Percentiles rank a stretch among this genome's conserved stretches.
phyloP scores from a whole-genome alignment of 1,139 yeast genomes.

The Zygotorulaspora mrakii region DNA sequence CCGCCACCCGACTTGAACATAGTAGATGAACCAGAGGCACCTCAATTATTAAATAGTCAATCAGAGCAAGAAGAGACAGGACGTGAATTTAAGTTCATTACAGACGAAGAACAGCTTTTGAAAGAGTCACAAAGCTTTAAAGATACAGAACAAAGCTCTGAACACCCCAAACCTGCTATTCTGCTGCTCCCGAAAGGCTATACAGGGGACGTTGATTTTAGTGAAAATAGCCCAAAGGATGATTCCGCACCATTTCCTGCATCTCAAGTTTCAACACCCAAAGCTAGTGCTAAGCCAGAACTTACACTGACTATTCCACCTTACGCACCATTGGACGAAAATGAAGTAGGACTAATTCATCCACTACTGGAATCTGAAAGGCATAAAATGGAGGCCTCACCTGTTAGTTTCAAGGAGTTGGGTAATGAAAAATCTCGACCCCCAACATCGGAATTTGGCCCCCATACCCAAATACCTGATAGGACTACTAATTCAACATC shows the following conservation, averaged over 20 bases:
- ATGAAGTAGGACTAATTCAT: slow-evolving; percentile 22
- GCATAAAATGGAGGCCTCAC: slow-evolving; percentile 12
- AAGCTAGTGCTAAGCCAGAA: background rate
- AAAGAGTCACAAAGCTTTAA: slow-evolving; percentile 20
- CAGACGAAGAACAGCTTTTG: slow-evolving; percentile 26
- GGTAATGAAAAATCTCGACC: background rate
- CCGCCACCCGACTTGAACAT: slow-evolving; percentile 7
- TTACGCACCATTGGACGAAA: slow-evolving; percentile 19
- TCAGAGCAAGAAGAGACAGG: slow-evolving; percentile 14
- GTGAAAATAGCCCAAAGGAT: slow-evolving; percentile 9
- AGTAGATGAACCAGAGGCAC: slow-evolving; percentile 7
- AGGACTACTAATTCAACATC: slow-evolving; percentile 6
- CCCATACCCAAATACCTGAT: slow-evolving; percentile 8
- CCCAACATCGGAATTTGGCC: background rate
- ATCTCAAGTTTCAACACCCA: slow-evolving; percentile 2
- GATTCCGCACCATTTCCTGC: slow-evolving; percentile 9
- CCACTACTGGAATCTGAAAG: slow-evolving; percentile 17
- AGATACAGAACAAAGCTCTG: slow-evolving; percentile 17
- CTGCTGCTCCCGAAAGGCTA: slow-evolving; percentile 30
- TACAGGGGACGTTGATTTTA: slow-evolving; percentile 19
- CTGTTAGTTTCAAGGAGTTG: background rate
- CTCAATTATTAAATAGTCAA: slow-evolving; percentile 7
- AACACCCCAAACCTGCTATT: slow-evolving; percentile 30
- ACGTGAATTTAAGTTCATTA: slow-evolving; percentile 22
- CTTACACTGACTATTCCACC: slow-evolving; percentile 2